Conservation (phyloP, 495 filamentous ascomycete species). For the Mycothermus thermophilus region DNA sequence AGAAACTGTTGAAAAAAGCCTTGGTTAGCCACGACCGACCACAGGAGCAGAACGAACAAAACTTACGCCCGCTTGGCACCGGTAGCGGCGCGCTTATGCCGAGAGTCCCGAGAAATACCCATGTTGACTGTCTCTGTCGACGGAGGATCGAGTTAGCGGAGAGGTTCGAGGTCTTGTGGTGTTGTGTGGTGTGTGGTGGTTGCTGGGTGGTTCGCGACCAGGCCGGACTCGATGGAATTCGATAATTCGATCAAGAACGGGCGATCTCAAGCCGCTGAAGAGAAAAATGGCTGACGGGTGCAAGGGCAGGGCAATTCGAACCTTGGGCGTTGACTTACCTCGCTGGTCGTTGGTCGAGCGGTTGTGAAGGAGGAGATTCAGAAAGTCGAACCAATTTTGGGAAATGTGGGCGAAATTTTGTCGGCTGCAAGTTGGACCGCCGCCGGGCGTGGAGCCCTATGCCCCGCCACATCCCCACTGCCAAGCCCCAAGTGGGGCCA, state of each 20-base stretch:
- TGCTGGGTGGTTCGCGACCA: too few relatives aligned
- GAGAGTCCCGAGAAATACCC: constrained; percentile 99
- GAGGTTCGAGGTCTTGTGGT: background rate
- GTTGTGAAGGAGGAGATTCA: constrained; percentile 9
- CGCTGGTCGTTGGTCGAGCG: constrained; percentile 15
- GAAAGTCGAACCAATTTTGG: constrained; percentile 13
- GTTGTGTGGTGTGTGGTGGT: background rate
- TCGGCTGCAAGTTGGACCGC: constrained; percentile 17
- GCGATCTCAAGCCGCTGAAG: background rate
- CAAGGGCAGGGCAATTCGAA: constrained; percentile 1
- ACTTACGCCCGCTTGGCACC: constrained; percentile 76
- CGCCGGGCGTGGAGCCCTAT: constrained; percentile 9
- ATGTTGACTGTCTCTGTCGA: constrained; percentile 43
- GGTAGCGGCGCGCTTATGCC: constrained; percentile 96
- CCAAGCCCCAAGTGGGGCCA: too few relatives aligned
- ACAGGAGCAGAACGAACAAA: constrained; percentile 1
- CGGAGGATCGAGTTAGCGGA: constrained; percentile 6
- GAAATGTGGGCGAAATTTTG: constrained; percentile 24
- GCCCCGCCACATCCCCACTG: too few relatives aligned
- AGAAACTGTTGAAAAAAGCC: constrained; percentile 16
- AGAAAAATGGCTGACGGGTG: background rate
- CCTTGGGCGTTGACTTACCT: constrained; percentile 11
- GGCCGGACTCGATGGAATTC: constrained; percentile 4
- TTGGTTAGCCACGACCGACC: constrained; percentile 10
- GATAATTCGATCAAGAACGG: background rate